phyloP scores from a whole-genome alignment of 2,329 filamentous ascomycete genomes.

The Aspergillus calidoustus region DNA sequence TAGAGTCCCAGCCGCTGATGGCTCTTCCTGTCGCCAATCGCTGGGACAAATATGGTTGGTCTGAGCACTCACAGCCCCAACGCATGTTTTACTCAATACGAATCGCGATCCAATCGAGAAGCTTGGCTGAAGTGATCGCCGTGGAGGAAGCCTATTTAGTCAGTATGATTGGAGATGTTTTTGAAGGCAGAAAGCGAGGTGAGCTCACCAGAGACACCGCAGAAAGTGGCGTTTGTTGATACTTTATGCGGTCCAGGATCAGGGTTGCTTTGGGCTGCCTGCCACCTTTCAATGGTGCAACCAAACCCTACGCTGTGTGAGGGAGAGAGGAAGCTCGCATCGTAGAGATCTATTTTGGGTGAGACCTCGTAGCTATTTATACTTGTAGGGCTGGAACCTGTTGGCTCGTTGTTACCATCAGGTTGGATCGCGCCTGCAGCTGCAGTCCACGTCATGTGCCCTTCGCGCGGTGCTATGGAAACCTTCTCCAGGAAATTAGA shows the following conservation, averaged over 20 bases:
- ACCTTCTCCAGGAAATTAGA: not conserved
- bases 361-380: conserved; percentile 3
- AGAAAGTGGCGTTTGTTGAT: conserved; percentile 4
- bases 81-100: conserved; percentile 12
- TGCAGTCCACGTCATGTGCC: not conserved
- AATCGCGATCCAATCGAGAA: conserved; percentile 8
- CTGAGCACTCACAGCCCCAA: not conserved
- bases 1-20: not conserved
- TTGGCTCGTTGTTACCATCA: not conserved
- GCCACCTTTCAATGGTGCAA: not conserved
- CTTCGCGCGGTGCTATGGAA: not conserved
- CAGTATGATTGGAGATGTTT: conserved; percentile 16
- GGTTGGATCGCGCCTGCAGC: not conserved
- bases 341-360: not conserved
- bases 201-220: conserved; percentile 2
- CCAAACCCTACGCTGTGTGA: not conserved
- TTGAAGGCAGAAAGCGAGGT: not conserved
- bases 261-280: not conserved
- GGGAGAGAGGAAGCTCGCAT: not conserved
- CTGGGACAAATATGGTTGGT: conserved; percentile 11
- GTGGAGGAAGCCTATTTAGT: not conserved
- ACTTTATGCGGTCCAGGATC: not conserved
- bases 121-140: not conserved
- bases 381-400: conserved; percentile 7
- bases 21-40: not conserved